Evolutionary conservation across 1,284 basidiomycete genomes (phyloP), one percentile per base, ranked within the genome.

Genomic region (Cryptococcus floricola): DNA sequence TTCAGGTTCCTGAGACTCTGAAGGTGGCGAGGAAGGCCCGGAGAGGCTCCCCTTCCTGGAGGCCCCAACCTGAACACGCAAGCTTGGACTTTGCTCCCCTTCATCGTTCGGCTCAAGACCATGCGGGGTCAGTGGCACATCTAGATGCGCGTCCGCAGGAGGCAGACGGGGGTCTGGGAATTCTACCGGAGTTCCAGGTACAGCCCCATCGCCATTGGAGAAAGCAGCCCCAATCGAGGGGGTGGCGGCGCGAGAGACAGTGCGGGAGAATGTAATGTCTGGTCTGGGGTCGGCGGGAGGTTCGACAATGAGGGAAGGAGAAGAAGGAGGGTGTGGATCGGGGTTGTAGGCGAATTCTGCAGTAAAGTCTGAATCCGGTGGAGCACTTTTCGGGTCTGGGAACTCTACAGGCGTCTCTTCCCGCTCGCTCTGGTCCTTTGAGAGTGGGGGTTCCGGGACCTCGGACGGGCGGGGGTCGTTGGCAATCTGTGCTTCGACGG

Each of bases 241-340:
- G 1, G 57, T 57, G 5, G 53, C 37, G 14, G 44, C 43, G 31
- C 48, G 53, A 37, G 56, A 56, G 16, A 39, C 31, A 13, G 51
- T 41, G 16, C 53, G 41, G 46, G 45, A 7, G 48, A 34, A 56
- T 45, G 14, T 58, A 57, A 23, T 34, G 31, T 25, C 48, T 13
- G 52, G 50, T 27, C 42, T 16, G 4, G 60, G 50, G 39, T 53
- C 39, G 19, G 41, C 41, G 16, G 41, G 41, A 13, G 54, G 50
- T 44, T 64, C 57, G 13, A 64, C 65, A 13, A 64, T 47, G 25
- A 62, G 48, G 19, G 60, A 59, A 13, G 57, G 58, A 4, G 57
- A 57, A 27, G 1, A 34, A 19, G 8, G 25, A 12, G 42, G 27
- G 6, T 44, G 14, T 2, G 52, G 59, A 8, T 43, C 34, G 28